These are phyloP conservation scores for Rhododendron mucronatum DNA, from an alignment of 148 eudicot genomes.

Conservation along the genomic window DNA sequence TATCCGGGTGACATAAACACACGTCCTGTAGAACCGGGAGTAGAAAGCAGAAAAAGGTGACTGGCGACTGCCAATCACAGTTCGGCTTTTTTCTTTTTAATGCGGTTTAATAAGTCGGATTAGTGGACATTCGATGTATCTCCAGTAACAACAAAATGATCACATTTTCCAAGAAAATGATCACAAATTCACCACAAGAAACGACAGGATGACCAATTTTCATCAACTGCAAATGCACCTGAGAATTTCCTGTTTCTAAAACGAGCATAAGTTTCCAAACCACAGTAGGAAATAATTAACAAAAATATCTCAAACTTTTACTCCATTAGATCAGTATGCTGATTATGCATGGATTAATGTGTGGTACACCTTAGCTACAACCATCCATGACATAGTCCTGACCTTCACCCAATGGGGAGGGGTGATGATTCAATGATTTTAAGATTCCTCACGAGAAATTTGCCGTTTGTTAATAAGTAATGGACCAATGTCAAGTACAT, in stretches of 20 bases:
- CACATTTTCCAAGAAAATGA: background rate
- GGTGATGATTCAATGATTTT: background rate
- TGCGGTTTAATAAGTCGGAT: background rate
- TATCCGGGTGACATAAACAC: background rate
- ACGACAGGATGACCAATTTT: background rate
- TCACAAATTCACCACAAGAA: background rate
- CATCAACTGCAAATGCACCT: background rate
- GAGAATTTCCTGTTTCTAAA: background rate
- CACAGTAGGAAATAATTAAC: background rate
- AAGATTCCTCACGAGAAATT: background rate
- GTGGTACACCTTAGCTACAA: background rate
- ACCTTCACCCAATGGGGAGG: background rate
- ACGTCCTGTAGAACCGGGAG: background rate
- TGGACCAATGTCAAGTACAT: background rate
- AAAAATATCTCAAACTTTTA: background rate
- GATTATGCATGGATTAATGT: background rate
- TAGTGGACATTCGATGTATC: background rate
- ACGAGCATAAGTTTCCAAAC: background rate
- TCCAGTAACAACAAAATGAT: background rate
- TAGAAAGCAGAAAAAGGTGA: background rate
- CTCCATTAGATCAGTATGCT: background rate
- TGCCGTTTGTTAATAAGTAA: background rate
- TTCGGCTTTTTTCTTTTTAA: background rate
- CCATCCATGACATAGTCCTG: background rate
- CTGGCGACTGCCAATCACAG: background rate